phyloP scores from a whole-genome alignment of 2,329 filamentous ascomycete species.

The Fusarium sp. region DNA sequence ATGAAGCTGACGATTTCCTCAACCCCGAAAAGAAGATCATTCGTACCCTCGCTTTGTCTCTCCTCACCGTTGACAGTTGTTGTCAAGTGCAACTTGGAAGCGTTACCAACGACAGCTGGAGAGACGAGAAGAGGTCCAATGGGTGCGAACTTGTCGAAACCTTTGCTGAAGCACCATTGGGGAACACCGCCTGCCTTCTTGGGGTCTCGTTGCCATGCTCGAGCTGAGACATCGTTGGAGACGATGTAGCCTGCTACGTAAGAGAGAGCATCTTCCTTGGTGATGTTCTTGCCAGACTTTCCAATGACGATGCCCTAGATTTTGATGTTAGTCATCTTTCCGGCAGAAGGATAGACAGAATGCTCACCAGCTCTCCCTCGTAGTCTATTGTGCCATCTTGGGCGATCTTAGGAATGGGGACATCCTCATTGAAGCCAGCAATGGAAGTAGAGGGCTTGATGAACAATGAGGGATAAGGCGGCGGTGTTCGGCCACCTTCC shows the following conservation, averaged over 20 bases:
- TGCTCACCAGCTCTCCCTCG: slow-evolving; percentile 56
- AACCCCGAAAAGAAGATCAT: slow-evolving; percentile 61
- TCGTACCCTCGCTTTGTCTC: slow-evolving; percentile 58
- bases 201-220: slow-evolving; percentile 63
- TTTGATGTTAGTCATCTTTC: not conserved
- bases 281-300: slow-evolving; percentile 61
- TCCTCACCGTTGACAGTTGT: slow-evolving; percentile 61
- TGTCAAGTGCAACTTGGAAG: slow-evolving; percentile 43
- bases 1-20: slow-evolving; percentile 57
- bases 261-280: slow-evolving; percentile 53
- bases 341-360: rapidly evolving
- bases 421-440: slow-evolving; percentile 47
- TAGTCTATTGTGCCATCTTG: slow-evolving; percentile 59
- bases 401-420: slow-evolving; percentile 58
- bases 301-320: slow-evolving; percentile 60
- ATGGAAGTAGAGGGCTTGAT: slow-evolving; percentile 59
- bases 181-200: slow-evolving; percentile 49
- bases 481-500: slow-evolving; percentile 61
- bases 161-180: slow-evolving; percentile 67
- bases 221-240: slow-evolving; percentile 65
- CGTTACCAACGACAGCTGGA: slow-evolving; percentile 43
- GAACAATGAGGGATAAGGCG: slow-evolving; percentile 60
- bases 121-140: slow-evolving; percentile 59
- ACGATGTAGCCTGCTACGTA: slow-evolving; percentile 58
- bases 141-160: slow-evolving; percentile 63